Evolutionary conservation across 371 early-diverging fungal species (phyloP).

Genomic region (Rhizopus delemar): DNA sequence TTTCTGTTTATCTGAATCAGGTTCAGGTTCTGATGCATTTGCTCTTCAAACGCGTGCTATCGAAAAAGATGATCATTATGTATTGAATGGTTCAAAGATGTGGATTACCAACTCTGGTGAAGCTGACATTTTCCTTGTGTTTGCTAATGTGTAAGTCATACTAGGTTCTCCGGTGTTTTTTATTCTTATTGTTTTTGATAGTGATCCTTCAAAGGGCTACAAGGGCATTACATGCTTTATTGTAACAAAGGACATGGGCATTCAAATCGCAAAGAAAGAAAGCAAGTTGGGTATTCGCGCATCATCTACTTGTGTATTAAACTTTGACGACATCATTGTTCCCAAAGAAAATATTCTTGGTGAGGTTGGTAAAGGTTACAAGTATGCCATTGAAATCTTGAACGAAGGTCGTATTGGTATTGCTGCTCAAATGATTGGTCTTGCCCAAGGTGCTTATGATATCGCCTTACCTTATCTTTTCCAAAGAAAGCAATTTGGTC

Average conservation of each 20-base stretch:
- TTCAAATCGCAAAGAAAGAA: constrained; percentile 95
- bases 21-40: constrained; percentile 95
- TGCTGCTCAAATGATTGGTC: constrained; percentile 97
- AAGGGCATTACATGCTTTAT: constrained; percentile 98
- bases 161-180: not conserved
- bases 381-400: constrained; percentile 96
- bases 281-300: constrained; percentile 94
- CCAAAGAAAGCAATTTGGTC: constrained; percentile 94
- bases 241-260: constrained; percentile 94
- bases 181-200: constrained; percentile 36
- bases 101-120: constrained; percentile 89
- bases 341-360: constrained; percentile 91
- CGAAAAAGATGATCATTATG: constrained; percentile 88
- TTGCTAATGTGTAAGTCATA: constrained; percentile 82
- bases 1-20: constrained; percentile 94
- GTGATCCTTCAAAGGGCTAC: constrained; percentile 91
- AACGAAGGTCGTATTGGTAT: constrained; percentile 99
- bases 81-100: constrained; percentile 93
- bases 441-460: constrained; percentile 95
- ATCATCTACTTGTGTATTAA: constrained; percentile 91
- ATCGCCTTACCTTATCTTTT: constrained; percentile 62
- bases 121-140: constrained; percentile 95
- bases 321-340: constrained; percentile 90
- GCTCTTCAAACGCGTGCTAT: constrained; percentile 91
- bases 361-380: constrained; percentile 95